Conservation (phyloP, 2,329 filamentous ascomycete genomes). For the Trichoderma guizhouense region DNA sequence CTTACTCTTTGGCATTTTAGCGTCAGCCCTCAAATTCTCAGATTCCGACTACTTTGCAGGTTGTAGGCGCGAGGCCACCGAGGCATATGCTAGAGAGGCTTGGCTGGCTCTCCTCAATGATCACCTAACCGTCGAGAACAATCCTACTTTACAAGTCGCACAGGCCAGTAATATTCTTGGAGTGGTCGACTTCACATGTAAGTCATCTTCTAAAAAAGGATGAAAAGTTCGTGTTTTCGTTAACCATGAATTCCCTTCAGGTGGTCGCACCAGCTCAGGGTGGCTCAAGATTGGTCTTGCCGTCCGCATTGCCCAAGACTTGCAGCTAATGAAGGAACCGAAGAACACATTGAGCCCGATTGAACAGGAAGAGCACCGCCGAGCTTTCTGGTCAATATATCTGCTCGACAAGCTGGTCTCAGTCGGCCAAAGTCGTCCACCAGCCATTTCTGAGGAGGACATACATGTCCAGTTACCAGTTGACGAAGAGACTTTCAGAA, state of each 20-base stretch:
- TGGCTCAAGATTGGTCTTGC: conserved; percentile 16
- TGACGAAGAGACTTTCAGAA: conserved; percentile 9
- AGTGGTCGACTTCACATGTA: conserved; percentile 15
- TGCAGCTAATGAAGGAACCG: conserved; percentile 12
- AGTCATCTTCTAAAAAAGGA: not conserved
- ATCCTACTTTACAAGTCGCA: not conserved
- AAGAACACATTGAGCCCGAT: not conserved
- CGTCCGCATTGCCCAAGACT: conserved; percentile 13
- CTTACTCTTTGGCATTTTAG: conserved; percentile 4
- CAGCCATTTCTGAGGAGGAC: conserved; percentile 9
- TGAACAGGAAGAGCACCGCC: conserved; percentile 10
- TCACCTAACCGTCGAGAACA: conserved; percentile 3
- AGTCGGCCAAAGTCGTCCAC: conserved; percentile 5
- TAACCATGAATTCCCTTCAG: not conserved
- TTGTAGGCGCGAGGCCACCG: conserved; percentile 9
- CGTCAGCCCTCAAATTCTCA: conserved; percentile 11
- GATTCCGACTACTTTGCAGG: conserved; percentile 4
- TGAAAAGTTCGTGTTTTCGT: not conserved
- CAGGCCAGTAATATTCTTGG: conserved; percentile 12
- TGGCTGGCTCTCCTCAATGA: conserved; percentile 11
- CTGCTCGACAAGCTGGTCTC: conserved; percentile 11
- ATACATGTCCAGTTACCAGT: conserved; percentile 7
- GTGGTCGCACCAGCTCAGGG: conserved; percentile 11
- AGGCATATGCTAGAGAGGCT: conserved; percentile 13
- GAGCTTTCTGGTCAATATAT: conserved; percentile 11